phyloP scores from a whole-genome alignment of 495 filamentous ascomycete species.

The Aspergillus baeticus region DNA sequence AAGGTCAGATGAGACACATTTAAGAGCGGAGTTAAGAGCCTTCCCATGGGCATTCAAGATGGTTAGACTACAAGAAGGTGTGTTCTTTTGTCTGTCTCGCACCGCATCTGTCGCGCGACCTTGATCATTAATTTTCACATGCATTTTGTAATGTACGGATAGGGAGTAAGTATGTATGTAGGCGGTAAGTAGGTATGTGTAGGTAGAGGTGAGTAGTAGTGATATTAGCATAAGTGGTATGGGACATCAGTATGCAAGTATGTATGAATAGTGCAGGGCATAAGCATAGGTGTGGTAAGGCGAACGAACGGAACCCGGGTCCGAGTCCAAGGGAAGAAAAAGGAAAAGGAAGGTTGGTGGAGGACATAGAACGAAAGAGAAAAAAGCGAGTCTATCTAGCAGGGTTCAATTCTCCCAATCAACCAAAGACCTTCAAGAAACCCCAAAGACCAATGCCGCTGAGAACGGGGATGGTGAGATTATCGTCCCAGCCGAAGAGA shows the following conservation, averaged over 20 bases:
- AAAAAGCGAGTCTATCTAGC: not conserved
- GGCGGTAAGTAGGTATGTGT: not conserved
- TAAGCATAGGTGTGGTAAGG: not conserved
- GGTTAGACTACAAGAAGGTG: no score
- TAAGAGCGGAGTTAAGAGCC: no score
- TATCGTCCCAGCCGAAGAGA: slow-evolving; percentile 92
- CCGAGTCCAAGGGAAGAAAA: not conserved
- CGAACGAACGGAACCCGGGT: not conserved
- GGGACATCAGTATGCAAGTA: not conserved
- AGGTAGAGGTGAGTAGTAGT: slow-evolving; percentile 2
- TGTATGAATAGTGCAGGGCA: not conserved
- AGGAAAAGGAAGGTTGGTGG: not conserved
- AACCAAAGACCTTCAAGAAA: slow-evolving; percentile 87
- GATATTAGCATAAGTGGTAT: slow-evolving; percentile 11
- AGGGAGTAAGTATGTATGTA: not conserved
- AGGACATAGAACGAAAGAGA: not conserved
- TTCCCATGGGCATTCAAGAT: no score
- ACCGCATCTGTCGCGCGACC: no score
- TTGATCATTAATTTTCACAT: no score
- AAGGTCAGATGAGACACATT: no score
- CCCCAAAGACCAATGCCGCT: slow-evolving; percentile 90
- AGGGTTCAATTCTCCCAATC: slow-evolving; percentile 4
- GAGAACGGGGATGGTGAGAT: slow-evolving; percentile 90
- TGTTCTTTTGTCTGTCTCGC: no score
- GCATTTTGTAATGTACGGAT: not conserved